These are phyloP conservation scores for Malus sieversii DNA, from an alignment of 306 rosid genomes.

Conservation along the genomic window DNA sequence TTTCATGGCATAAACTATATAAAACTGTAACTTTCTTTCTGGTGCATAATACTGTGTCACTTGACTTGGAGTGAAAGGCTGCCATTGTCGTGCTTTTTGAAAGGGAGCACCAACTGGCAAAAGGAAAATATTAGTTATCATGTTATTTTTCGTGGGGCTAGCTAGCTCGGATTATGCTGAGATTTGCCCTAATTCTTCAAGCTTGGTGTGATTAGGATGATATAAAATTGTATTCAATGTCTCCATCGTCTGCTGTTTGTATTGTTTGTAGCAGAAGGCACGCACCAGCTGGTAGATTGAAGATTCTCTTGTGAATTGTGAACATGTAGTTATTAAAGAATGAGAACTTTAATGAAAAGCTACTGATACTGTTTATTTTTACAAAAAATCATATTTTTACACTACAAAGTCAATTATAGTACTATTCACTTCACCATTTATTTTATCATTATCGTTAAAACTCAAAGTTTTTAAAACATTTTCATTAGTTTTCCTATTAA, in stretches of 20 bases:
- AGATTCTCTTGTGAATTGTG: constrained; percentile 12
- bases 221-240: neutral
- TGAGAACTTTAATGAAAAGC: no score
- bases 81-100: constrained; percentile 54
- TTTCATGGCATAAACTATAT: neutral
- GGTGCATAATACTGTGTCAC: constrained; percentile 2
- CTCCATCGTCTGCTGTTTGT: neutral
- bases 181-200: neutral
- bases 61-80: constrained; percentile 44
- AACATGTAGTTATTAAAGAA: neutral
- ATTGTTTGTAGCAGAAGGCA: neutral
- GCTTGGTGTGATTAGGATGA: neutral
- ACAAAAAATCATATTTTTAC: no score
- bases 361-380: no score
- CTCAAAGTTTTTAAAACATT: no score
- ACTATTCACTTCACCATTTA: no score
- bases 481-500: neutral
- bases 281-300: neutral
- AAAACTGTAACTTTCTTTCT: constrained; percentile 12
- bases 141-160: neutral
- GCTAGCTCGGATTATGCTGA: neutral
- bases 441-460: no score
- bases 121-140: neutral
- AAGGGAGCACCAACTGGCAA: constrained; percentile 26
- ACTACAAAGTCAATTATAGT: no score